These are phyloP conservation scores for Lactarius trivialis DNA, from an alignment of 768 basidiomycete genomes.

Conservation along the genomic window DNA sequence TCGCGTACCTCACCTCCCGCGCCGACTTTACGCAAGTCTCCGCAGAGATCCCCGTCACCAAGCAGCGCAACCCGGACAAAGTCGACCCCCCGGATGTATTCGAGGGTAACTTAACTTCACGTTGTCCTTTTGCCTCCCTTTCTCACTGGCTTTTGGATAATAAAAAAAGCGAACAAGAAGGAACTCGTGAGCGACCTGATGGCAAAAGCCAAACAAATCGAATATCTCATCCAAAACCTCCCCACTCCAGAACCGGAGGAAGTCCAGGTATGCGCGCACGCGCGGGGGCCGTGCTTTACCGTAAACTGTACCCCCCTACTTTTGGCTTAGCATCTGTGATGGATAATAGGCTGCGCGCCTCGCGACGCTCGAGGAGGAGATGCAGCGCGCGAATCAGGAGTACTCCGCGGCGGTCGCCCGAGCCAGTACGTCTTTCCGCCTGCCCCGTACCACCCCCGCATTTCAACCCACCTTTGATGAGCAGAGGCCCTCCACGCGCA, in stretches of 20 bases:
- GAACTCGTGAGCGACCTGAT: constrained; percentile 81
- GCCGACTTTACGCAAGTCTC: constrained; percentile 75
- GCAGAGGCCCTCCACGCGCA: constrained; percentile 56
- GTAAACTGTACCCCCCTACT: background rate
- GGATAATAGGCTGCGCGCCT: constrained; percentile 60
- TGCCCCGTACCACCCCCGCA: background rate
- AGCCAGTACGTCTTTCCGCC: constrained; percentile 51
- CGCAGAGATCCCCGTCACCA: constrained; percentile 76
- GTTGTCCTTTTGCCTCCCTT: background rate
- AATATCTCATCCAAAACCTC: constrained; percentile 73
- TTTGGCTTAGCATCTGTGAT: background rate
- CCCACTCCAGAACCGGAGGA: constrained; percentile 77
- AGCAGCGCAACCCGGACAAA: constrained; percentile 64
- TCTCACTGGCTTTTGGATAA: background rate
- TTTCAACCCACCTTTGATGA: background rate
- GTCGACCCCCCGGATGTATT: constrained; percentile 68
- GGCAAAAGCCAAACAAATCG: constrained; percentile 83
- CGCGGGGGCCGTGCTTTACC: background rate
- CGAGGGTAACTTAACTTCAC: constrained; percentile 44
- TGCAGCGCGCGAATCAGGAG: constrained; percentile 66
- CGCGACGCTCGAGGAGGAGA: constrained; percentile 59
- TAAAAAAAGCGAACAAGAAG: constrained; percentile 77
- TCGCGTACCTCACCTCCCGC: constrained; percentile 72
- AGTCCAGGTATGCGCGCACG: constrained; percentile 46
- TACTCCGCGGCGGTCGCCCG: constrained; percentile 66